Base-by-base conservation (phyloP, 331 rosid species). In the Rhamnella rubrinervis region DNA sequence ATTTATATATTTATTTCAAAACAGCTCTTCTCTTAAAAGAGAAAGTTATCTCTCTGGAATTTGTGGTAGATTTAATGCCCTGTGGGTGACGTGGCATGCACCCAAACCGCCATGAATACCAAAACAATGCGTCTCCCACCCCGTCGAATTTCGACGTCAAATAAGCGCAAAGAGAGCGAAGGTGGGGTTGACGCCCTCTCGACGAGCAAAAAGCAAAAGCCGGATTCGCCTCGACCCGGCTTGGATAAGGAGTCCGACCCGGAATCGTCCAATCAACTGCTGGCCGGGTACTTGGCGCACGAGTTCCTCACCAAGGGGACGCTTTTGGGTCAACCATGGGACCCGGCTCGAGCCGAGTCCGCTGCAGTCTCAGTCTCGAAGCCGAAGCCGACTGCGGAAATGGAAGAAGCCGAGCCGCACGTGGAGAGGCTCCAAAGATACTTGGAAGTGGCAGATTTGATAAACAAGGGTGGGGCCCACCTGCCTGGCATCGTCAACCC, bases 111-210 rank as follows among this genome's bases (percentile, higher is more conserved):
- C 78, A 93, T 91, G 98, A 91, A 75, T 73, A 93, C 98, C 82
- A 93, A 93, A 88, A 85, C 95, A 87, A 91, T 93, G 97, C 97
- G 96, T 83, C 85, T 89, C 6, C 97, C 98, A 15, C 98, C 98
- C 41, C 98, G 97, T 51, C 90, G 97, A 18, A 74, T 82, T 26
- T 66, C 79, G 73, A 88, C 96, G 81, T 38, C 78, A 23, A 80
- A 65, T 69, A 93, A 91, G 83, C 78, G 91, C 23, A 90, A 82
- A 78, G 97, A 86, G 52, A 64, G 86, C 81, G 95, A 74, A 25
- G 83, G 74, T 55, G 66, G 62, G 0, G 49, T 70, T 49, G 79
- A 92, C 15, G 78, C 85, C 41, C 83, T 84, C 82, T 19, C 84
- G 39, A 49, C 61, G 31, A 12, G 72, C 31, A 87, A 81, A 83